Base-by-base conservation (phyloP, 2,329 filamentous ascomycete genomes). In the Alternaria infectoria region DNA sequence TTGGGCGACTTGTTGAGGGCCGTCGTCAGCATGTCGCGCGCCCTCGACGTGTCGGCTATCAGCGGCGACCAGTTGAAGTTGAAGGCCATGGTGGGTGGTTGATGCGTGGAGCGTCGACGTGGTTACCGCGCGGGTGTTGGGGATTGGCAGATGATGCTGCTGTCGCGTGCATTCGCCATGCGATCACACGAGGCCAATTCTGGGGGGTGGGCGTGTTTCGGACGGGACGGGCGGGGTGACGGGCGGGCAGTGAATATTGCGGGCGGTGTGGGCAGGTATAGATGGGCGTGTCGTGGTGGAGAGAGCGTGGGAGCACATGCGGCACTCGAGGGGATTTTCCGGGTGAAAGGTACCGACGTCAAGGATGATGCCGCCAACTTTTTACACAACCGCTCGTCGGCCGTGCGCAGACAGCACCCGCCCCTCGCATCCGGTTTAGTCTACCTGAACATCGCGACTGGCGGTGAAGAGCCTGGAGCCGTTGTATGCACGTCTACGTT, bases 51-150 rank as follows among this genome's bases (percentile, higher is more conserved):
- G 84, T 98, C 96, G 78, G 95, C 95, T 83, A 96, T 96, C 70
- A 99, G 87, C 78, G 96, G 96, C 88, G 93, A 97, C 96, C 96
- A 99, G 93, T 98, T 98, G 92, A 99, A 99, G 86, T 98, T 98
- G 91, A 99, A 99, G 73, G 96, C 96, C 96, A 99, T 99, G 82
- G 62, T 69, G 62, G 59, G 36, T 45, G 55, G 19, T 54, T 45
- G 40, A 28, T 32, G 59, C 54, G 59, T 47, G 15, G 63, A 57
- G 67, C 56, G 74, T 68, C 66, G 71, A 62, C 45, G 70, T 60
- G 67, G 52, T 65, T 65, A 64, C 66, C 58, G 66, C 56, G 60
- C 56, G 57, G 56, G 50, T 44, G 49, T 15, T 50, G 51, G 59
- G 51, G 67, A 49, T 57, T 65, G 67, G 66, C 70, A 66, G 66